Percentiles rank a stretch among this genome's conserved stretches.
These are phyloP conservation scores for Candida ipomoeae DNA, from an alignment of 805 yeast species.

Conservation along the genomic window DNA sequence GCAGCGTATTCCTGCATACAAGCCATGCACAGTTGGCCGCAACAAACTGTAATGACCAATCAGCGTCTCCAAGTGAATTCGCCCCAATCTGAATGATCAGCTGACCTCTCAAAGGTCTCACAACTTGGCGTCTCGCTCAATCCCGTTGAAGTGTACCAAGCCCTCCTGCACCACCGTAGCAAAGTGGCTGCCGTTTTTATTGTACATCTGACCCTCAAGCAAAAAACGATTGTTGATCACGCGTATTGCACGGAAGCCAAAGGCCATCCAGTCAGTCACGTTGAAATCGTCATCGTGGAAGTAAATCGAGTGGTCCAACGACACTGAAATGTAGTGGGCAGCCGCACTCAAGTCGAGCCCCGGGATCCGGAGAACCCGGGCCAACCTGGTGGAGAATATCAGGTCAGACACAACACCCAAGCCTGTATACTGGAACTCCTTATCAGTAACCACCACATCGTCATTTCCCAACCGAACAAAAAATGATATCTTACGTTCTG, in stretches of 20 bases:
- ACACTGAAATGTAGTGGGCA: conserved; percentile 46
- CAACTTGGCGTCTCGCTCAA: conserved; percentile 17
- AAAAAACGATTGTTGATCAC: conserved; percentile 52
- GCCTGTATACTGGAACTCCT: conserved; percentile 45
- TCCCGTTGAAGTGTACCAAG: conserved; percentile 32
- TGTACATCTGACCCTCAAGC: conserved; percentile 55
- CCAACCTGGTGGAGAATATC: conserved; percentile 48
- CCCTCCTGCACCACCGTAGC: conserved; percentile 70
- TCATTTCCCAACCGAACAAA: conserved; percentile 25
- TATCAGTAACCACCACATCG: conserved; percentile 15
- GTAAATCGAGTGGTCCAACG: conserved; percentile 64
- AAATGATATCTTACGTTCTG: conserved; percentile 26
- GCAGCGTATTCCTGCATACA: too few species aligned
- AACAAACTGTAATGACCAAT: too few species aligned
- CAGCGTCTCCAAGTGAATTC: too few species aligned
- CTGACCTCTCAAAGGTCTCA: neutral
- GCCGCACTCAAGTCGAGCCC: conserved; percentile 21
- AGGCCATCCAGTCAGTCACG: conserved; percentile 43
- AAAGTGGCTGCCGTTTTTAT: conserved; percentile 45
- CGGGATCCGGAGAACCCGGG: conserved; percentile 45
- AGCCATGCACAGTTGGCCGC: too few species aligned
- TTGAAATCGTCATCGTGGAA: conserved; percentile 53
- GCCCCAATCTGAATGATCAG: too few species aligned
- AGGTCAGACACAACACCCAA: conserved; percentile 59
- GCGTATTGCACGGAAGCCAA: conserved; percentile 45